These are phyloP conservation scores for Xylariaceae sp. DNA, from an alignment of 2,329 filamentous ascomycete genomes.

Conservation along the genomic window DNA sequence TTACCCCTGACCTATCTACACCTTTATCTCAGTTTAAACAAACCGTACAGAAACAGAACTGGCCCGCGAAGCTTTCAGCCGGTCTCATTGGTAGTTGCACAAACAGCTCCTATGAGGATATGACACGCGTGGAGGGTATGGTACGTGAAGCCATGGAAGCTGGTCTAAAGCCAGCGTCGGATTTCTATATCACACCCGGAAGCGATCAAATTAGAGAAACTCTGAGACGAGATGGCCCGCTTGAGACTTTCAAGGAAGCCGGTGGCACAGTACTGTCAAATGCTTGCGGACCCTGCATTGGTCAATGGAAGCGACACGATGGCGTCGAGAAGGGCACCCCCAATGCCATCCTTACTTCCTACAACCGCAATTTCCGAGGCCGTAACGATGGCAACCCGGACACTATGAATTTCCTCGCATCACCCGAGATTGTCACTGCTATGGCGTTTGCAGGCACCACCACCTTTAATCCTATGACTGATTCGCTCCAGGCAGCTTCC, in stretches of 20 bases:
- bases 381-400: slow-evolving; percentile 95
- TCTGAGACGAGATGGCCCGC: slow-evolving; percentile 84
- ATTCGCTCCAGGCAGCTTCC: slow-evolving; percentile 78
- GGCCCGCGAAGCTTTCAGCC: slow-evolving; percentile 90
- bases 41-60: slow-evolving; percentile 80
- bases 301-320: slow-evolving; percentile 94
- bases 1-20: slow-evolving; percentile 93
- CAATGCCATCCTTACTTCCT: slow-evolving; percentile 95
- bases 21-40: slow-evolving; percentile 90
- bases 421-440: slow-evolving; percentile 94
- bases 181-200: slow-evolving; percentile 96
- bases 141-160: slow-evolving; percentile 89
- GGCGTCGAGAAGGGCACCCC: slow-evolving; percentile 80
- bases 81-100: slow-evolving; percentile 98
- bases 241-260: slow-evolving; percentile 83
- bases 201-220: slow-evolving; percentile 97
- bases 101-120: slow-evolving; percentile 98
- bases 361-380: slow-evolving; percentile 97
- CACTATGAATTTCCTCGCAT: slow-evolving; percentile 99
- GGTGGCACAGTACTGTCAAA: slow-evolving; percentile 92
- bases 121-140: slow-evolving; percentile 92
- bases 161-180: slow-evolving; percentile 86
- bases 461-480: slow-evolving; percentile 94
- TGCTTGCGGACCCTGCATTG: slow-evolving; percentile 92
- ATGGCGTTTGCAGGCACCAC: slow-evolving; percentile 92